Base-by-base conservation (phyloP, 2,329 filamentous ascomycete genomes). In the Pseudocercospora cruenta region DNA sequence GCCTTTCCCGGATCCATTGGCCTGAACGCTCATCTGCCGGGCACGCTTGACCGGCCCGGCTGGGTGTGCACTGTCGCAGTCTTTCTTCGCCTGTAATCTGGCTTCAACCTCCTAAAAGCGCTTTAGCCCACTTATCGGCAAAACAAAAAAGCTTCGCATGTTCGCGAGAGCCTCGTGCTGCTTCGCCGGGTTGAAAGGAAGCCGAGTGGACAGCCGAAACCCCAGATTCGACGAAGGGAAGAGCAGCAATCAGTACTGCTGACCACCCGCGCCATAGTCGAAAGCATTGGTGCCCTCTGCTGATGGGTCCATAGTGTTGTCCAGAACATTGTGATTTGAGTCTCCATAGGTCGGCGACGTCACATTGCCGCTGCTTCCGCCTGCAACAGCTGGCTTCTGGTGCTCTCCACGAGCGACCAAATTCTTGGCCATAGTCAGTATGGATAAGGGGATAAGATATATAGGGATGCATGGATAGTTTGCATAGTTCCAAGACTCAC, bases 401-500 rank as follows among this genome's bases (percentile, higher is more conserved):
- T 86, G 87, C 68, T 87, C 85, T 63, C 88, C 88, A 73, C 90
- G 85, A 80, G 91, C 90, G 72, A 92, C 91, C 82, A 95, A 90
- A 71, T 91, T 93, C 90, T 94, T 82, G 54, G 39, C 21, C 45
- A 45, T 14, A 43, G 60, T 70, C 61, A 70, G 69, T 63, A 62
- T 39, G 39, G 10, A 65, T 63, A 63, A 22, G 51, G 19, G 24
- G 24, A 57, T 70, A 71, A 71, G 63, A 70, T 69, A 75, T 65
- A 64, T 54, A 28, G 36, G 51, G 49, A 22, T 63, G 51, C 51
- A 39, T 31, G 53, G 12, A 31, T 28, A 33, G 21, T 28, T 19
- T n/a, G 39, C 16, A 58, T 28, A 16, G 60, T 63, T 62, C 75
- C 71, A 75, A 69, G 79, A 85, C 91, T 88, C 86, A 98, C 95